A percentile compares a stretch with the other conserved stretches of the same genome.
Evolutionary conservation across 768 basidiomycete species (phyloP).

Genomic region (Amanita pseudoporphyria): DNA sequence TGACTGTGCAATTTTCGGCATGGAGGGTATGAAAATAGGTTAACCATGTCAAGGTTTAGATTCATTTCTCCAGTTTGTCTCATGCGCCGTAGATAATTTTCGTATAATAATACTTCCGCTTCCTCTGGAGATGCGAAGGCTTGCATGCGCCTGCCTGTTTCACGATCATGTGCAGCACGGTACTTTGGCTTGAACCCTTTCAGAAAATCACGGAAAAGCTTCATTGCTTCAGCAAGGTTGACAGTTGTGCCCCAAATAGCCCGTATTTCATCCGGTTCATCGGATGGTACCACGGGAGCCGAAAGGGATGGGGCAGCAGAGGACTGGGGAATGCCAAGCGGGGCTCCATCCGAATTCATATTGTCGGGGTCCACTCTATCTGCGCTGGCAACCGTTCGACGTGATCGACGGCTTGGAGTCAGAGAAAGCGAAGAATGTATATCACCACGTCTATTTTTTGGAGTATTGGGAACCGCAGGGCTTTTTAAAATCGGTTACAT

Average conservation of each 20-base stretch:
- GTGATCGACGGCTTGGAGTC: conserved; percentile 38
- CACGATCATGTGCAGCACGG: conserved; percentile 61
- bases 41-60: conserved; percentile 83
- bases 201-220: conserved; percentile 80
- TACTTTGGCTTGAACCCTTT: conserved; percentile 92
- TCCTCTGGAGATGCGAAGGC: conserved; percentile 51
- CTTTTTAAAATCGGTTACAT: conserved; percentile 27
- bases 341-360: conserved; percentile 49
- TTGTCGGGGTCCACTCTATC: conserved; percentile 15
- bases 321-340: conserved; percentile 48
- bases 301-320: conserved; percentile 41
- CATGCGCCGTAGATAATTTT: conserved; percentile 75
- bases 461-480: conserved; percentile 45
- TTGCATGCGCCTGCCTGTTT: conserved; percentile 42
- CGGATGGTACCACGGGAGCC: conserved; percentile 49
- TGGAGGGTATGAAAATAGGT: conserved; percentile 80
- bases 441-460: conserved; percentile 74
- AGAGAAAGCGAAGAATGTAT: conserved; percentile 76
- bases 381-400: conserved; percentile 25
- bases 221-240: conserved; percentile 86
- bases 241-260: conserved; percentile 99
- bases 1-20: conserved; percentile 77
- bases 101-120: conserved; percentile 65
- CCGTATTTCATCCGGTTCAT: conserved; percentile 75
- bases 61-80: conserved; percentile 88